phyloP scores from a whole-genome alignment of 495 filamentous ascomycete genomes.

The Mytilinidion resinicola region DNA sequence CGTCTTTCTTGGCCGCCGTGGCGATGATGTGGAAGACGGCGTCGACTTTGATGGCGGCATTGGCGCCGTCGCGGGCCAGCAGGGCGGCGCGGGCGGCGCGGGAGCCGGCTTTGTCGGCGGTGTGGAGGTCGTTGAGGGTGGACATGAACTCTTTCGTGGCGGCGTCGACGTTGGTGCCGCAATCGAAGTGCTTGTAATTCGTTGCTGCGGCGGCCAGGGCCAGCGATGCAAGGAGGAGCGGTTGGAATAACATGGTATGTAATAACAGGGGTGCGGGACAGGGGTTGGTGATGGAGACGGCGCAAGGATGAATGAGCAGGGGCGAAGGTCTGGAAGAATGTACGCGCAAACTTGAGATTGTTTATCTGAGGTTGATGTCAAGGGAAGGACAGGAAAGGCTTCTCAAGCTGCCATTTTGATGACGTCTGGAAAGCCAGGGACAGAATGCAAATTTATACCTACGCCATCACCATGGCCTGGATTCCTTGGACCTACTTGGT shows the following conservation, averaged over 20 bases:
- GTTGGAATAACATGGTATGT: constrained; percentile 11
- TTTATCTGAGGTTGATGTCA: neutral
- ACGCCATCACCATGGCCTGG: constrained; percentile 4
- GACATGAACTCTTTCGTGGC: constrained; percentile 29
- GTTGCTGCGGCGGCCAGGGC: constrained; percentile 18
- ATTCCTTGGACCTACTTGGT: constrained; percentile 17
- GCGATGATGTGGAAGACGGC: constrained; percentile 61
- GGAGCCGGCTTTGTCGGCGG: constrained; percentile 1
- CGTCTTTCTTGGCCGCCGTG: constrained; percentile 41
- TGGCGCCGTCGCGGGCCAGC: constrained; percentile 17
- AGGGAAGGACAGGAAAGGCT: neutral
- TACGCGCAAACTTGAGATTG: neutral
- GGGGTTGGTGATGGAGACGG: neutral
- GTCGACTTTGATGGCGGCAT: constrained; percentile 40
- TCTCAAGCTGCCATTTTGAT: neutral
- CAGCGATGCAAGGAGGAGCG: constrained; percentile 23
- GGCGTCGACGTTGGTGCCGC: constrained; percentile 28
- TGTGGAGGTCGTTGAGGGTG: constrained; percentile 27
- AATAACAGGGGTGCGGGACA: neutral
- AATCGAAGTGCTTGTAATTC: constrained; percentile 34
- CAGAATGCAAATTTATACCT: constrained; percentile 17
- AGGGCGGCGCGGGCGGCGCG: constrained; percentile 17
- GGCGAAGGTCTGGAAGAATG: neutral
- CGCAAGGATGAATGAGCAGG: neutral
- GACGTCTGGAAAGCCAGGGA: constrained; percentile 1